Conservation (phyloP, 1,284 basidiomycete species). For the Tylopilus sp. region DNA sequence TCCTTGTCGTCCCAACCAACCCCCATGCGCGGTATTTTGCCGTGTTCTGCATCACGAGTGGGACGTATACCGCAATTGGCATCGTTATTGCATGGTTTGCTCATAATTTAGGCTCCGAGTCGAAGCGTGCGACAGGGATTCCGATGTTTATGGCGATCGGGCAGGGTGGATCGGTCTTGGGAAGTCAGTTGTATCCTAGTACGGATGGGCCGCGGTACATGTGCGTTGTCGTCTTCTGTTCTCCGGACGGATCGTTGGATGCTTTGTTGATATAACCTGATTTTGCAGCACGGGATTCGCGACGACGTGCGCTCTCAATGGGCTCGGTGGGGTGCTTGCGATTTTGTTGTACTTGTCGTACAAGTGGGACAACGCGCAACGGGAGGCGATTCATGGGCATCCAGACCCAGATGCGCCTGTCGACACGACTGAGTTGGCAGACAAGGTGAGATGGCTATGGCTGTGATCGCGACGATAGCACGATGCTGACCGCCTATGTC, state of each 20-base stretch:
- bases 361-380: constrained; percentile 65
- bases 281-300: constrained; percentile 70
- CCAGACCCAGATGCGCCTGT: constrained; percentile 61
- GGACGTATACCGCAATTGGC: constrained; percentile 79
- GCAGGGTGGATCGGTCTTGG: constrained; percentile 78
- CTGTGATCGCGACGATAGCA: too few species aligned
- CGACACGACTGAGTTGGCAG: constrained; percentile 73
- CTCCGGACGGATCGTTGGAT: not conserved
- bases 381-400: constrained; percentile 67
- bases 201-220: constrained; percentile 73
- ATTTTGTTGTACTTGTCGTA: constrained; percentile 67
- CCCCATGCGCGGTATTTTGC: constrained; percentile 76
- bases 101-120: constrained; percentile 83
- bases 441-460: constrained; percentile 57
- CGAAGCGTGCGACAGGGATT: constrained; percentile 80
- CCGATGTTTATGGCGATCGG: constrained; percentile 85
- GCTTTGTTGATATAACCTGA: not conserved
- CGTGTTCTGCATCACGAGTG: constrained; percentile 77
- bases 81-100: constrained; percentile 82
- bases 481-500: too few species aligned
- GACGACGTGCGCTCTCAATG: constrained; percentile 67
- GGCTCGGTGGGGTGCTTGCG: constrained; percentile 59
- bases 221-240: constrained; percentile 46
- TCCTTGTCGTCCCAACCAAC: constrained; percentile 53
- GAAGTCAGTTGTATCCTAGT: constrained; percentile 75